Evolutionary conservation across 2,329 filamentous ascomycete species (phyloP).

Genomic region (Tolypocladium nubicola): DNA sequence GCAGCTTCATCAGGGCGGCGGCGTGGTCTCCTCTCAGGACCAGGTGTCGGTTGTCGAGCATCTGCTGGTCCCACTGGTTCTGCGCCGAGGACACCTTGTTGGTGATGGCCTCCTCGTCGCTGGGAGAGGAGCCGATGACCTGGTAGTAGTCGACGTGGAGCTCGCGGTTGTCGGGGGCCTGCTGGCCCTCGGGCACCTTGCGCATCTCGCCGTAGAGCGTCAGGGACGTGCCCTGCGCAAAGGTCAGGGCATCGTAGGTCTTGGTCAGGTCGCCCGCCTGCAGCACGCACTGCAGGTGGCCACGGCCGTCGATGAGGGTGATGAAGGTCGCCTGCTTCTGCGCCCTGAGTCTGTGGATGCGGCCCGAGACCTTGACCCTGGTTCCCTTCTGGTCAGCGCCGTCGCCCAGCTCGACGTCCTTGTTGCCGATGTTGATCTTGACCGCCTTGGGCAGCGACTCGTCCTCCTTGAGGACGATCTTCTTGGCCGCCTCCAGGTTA

Average conservation of each 20-base stretch:
- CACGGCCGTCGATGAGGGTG: constrained; percentile 73
- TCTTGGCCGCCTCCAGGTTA: constrained; percentile 63
- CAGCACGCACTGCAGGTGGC: constrained; percentile 30
- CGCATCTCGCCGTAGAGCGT: constrained; percentile 76
- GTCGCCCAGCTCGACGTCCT: constrained; percentile 28
- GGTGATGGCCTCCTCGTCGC: constrained; percentile 84
- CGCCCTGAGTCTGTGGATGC: constrained; percentile 68
- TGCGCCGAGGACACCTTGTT: constrained; percentile 50
- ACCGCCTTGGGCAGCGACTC: constrained; percentile 60
- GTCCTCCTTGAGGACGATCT: constrained; percentile 60
- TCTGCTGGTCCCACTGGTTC: constrained; percentile 34
- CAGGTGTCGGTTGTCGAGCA: constrained; percentile 76
- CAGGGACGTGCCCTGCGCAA: constrained; percentile 81
- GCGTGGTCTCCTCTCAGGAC: constrained; percentile 75
- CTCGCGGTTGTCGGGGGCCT: constrained; percentile 76
- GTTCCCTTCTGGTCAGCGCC: constrained; percentile 47
- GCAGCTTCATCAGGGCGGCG: constrained; percentile 79
- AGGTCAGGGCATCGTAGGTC: constrained; percentile 81
- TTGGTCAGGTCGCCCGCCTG: constrained; percentile 63
- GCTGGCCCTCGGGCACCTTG: constrained; percentile 65
- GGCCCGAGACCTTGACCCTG: constrained; percentile 68
- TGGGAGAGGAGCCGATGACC: constrained; percentile 68
- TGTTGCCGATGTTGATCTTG: constrained; percentile 59
- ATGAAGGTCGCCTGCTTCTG: constrained; percentile 84
- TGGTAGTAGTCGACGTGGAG: constrained; percentile 84